Percentiles rank a stretch among this genome's conserved stretches.
Conservation (phyloP, 345 rosid genomes). For the Boechera divaricarpa region DNA sequence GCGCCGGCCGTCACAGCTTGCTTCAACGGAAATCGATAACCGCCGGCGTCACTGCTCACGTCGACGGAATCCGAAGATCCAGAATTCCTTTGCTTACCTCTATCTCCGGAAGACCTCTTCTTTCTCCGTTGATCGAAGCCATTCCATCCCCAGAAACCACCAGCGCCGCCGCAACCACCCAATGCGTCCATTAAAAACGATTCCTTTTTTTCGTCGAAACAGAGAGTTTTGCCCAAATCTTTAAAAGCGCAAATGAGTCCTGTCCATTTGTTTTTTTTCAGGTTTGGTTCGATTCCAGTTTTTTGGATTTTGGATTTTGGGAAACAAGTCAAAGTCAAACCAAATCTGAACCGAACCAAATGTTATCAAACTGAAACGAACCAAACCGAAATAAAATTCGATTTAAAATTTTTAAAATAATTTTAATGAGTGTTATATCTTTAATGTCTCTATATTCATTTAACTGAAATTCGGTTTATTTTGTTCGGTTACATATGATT, state of each 20-base stretch:
- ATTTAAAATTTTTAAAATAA: not conserved
- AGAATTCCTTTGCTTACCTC: conserved; percentile 48
- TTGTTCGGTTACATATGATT: not conserved
- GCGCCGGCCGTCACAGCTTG: conserved; percentile 83
- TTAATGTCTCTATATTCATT: not conserved
- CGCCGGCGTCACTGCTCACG: conserved; percentile 44
- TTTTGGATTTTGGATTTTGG: not conserved
- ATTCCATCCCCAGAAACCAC: conserved; percentile 70
- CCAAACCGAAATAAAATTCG: not conserved
- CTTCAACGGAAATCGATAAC: conserved; percentile 75
- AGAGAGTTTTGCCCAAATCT: conserved; percentile 25
- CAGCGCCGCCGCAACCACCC: conserved; percentile 52
- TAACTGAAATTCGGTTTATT: not conserved
- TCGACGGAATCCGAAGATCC: conserved; percentile 60
- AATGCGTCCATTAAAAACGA: conserved; percentile 60
- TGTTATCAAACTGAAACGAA: not conserved
- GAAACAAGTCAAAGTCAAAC: not conserved
- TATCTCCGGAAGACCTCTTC: conserved; percentile 39
- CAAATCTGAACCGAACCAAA: not conserved
- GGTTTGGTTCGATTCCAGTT: conserved; percentile 31
- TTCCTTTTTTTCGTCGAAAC: conserved; percentile 5
- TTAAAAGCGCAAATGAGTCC: conserved; percentile 15
- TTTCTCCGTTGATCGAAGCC: conserved; percentile 39
- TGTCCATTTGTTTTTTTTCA: conserved; percentile 33
- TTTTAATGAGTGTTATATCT: not conserved